Conservation (phyloP, 164 flowering plant species). For the Chimonanthus praecox region DNA sequence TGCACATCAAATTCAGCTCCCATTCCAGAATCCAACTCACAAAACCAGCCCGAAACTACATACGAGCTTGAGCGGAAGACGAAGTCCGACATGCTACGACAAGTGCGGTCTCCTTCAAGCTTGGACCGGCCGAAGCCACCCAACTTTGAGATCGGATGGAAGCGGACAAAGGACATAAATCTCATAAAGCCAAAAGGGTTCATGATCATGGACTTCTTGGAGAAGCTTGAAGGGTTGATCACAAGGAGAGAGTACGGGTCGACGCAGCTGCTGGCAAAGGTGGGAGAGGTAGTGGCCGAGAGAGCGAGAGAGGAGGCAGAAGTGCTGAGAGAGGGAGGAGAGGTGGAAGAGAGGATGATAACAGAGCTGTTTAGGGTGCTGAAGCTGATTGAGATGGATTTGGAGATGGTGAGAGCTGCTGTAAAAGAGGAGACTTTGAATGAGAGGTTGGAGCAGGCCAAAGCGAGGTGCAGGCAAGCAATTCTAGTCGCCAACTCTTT, state of each 20-base stretch:
- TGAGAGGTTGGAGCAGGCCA: constrained; percentile 71
- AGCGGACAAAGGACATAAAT: constrained; percentile 60
- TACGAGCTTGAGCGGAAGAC: constrained; percentile 52
- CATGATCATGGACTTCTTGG: constrained; percentile 66
- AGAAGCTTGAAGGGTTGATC: constrained; percentile 66
- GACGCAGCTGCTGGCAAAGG: constrained; percentile 58
- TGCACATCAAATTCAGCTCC: constrained; percentile 27
- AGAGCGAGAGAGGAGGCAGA: constrained; percentile 86
- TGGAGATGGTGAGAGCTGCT: constrained; percentile 85
- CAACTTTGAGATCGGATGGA: constrained; percentile 88
- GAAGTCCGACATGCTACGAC: constrained; percentile 52
- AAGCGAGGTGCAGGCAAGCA: constrained; percentile 89
- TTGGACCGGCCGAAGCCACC: constrained; percentile 55
- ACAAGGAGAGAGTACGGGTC: constrained; percentile 54
- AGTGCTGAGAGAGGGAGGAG: constrained; percentile 65
- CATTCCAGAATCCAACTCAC: constrained; percentile 14
- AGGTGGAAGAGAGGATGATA: constrained; percentile 81
- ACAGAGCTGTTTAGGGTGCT: constrained; percentile 73
- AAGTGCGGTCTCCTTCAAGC: constrained; percentile 25
- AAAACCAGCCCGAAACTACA: constrained; percentile 20
- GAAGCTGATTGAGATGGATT: constrained; percentile 80
- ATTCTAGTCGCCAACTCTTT: constrained; percentile 86
- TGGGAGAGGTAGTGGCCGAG: constrained; percentile 73
- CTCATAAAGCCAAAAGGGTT: constrained; percentile 70
- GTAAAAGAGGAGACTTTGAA: constrained; percentile 72